Percentiles rank a stretch among this genome's conserved stretches.
Evolutionary conservation across 768 basidiomycete species (phyloP).

Genomic region (Lactarius trivialis): DNA sequence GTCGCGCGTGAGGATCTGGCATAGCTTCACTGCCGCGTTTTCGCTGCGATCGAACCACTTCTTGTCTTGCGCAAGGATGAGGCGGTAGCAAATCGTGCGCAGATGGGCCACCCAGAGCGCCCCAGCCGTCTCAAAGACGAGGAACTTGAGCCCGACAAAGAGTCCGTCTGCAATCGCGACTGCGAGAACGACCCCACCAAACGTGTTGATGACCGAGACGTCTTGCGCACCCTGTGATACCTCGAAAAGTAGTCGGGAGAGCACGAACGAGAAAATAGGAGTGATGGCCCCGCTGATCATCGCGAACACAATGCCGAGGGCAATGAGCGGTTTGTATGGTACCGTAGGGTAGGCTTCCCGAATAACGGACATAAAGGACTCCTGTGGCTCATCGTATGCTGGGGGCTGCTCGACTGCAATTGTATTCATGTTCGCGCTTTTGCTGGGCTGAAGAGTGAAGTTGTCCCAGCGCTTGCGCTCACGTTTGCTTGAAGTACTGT

Average conservation of each 20-base stretch:
- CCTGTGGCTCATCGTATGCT: constrained; percentile 21
- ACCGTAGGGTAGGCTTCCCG: constrained; percentile 60
- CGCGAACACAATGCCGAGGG: constrained; percentile 64
- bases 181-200: constrained; percentile 65
- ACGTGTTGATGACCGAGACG: constrained; percentile 53
- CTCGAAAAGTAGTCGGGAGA: constrained; percentile 73
- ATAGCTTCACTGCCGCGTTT: constrained; percentile 53
- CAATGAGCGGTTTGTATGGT: constrained; percentile 64
- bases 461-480: constrained; percentile 32
- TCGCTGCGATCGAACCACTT: constrained; percentile 73
- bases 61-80: constrained; percentile 75
- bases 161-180: constrained; percentile 73
- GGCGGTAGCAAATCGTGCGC: constrained; percentile 48
- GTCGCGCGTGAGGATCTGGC: constrained; percentile 80
- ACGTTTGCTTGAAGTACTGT: constrained; percentile 23
- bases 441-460: constrained; percentile 22
- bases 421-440: constrained; percentile 25
- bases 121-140: constrained; percentile 68
- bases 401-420: constrained; percentile 20
- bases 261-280: constrained; percentile 85
- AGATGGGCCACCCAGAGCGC: constrained; percentile 69
- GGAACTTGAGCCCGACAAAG: constrained; percentile 68
- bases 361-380: constrained; percentile 42
- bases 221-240: constrained; percentile 68
- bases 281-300: constrained; percentile 77